phyloP scores from a whole-genome alignment of 1,284 basidiomycete genomes.

The Xerocomus amazonicus region DNA sequence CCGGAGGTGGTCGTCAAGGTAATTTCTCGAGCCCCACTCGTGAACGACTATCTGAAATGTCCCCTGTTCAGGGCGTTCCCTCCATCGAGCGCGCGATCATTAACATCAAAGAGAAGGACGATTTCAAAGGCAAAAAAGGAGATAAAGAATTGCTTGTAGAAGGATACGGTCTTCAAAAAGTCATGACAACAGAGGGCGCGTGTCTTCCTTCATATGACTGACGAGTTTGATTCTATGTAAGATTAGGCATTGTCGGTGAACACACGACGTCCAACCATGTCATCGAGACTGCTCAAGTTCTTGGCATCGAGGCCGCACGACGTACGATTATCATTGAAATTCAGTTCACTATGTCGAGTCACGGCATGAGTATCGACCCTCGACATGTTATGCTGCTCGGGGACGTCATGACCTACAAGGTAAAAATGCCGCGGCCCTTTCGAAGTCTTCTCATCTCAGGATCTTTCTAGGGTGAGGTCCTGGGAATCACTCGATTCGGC shows the following conservation, averaged over 20 bases:
- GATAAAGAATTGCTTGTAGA: slow-evolving; percentile 90
- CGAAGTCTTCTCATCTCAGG: neutral
- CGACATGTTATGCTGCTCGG: slow-evolving; percentile 98
- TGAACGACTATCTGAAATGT: neutral
- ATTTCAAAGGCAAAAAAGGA: slow-evolving; percentile 70
- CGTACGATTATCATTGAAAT: slow-evolving; percentile 97
- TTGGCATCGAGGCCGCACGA: slow-evolving; percentile 97
- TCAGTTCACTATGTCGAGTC: slow-evolving; percentile 94
- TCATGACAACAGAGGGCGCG: slow-evolving; percentile 95
- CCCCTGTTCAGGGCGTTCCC: slow-evolving; percentile 58
- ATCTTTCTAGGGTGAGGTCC: slow-evolving; percentile 77
- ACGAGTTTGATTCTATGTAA: neutral
- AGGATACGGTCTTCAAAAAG: slow-evolving; percentile 96
- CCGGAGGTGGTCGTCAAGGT: slow-evolving; percentile 89
- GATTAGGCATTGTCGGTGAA: slow-evolving; percentile 83
- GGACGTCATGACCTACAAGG: slow-evolving; percentile 99
- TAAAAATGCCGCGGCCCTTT: slow-evolving; percentile 24
- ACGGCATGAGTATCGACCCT: slow-evolving; percentile 99
- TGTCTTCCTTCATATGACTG: neutral
- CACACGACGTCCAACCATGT: slow-evolving; percentile 96
- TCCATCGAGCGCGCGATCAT: slow-evolving; percentile 89
- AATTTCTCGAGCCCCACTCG: slow-evolving; percentile 7
- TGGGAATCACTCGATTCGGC: slow-evolving; percentile 98
- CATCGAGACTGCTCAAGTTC: slow-evolving; percentile 91
- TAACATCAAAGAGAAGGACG: slow-evolving; percentile 84